Percentiles rank a stretch among this genome's conserved stretches.
Conservation (phyloP, 305 asterid species). For the Fraxinus sp. region DNA sequence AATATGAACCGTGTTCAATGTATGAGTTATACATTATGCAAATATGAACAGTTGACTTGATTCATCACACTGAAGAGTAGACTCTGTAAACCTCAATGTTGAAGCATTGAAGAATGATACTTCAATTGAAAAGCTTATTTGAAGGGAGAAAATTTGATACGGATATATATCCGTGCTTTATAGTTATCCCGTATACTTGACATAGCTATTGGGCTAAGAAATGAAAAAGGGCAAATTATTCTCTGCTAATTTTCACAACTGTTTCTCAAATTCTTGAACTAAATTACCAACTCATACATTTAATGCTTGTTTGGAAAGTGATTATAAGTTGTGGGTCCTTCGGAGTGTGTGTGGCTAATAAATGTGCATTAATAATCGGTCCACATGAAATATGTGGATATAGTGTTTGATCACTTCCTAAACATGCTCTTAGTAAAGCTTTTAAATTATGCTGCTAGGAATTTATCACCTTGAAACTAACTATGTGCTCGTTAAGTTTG, state of each 20-base stretch:
- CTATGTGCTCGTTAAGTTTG: neutral
- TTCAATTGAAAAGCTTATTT: neutral
- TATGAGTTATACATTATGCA: neutral
- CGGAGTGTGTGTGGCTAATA: neutral
- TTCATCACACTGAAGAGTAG: neutral
- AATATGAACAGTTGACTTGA: neutral
- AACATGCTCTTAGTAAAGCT: neutral
- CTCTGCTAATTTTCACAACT: neutral
- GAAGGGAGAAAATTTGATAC: neutral
- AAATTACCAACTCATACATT: neutral
- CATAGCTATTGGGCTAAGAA: neutral
- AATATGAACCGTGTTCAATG: neutral
- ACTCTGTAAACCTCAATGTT: neutral
- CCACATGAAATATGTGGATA: neutral
- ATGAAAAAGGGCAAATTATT: neutral
- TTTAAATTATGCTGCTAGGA: neutral
- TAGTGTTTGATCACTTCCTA: neutral
- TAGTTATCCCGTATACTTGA: neutral
- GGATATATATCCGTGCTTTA: neutral
- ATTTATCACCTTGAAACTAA: neutral
- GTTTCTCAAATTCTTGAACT: neutral
- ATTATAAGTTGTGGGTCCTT: neutral
- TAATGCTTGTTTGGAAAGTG: neutral
- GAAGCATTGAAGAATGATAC: neutral
- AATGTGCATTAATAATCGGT: neutral